phyloP scores from a whole-genome alignment of 257 asterid genomes.

The Catharanthus roseus region DNA sequence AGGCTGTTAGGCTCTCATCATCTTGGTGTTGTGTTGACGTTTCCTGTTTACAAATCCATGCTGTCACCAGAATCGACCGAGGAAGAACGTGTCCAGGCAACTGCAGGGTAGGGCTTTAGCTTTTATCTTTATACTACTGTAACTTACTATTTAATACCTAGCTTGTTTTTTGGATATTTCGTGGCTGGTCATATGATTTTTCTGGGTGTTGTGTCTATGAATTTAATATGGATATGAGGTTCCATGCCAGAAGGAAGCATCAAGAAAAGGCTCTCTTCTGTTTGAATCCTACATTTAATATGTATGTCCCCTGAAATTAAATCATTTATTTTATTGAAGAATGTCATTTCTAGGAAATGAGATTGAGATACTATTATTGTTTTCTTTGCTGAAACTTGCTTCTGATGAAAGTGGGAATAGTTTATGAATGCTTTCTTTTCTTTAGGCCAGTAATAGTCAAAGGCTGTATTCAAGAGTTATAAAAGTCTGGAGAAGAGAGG shows the following conservation, averaged over 20 bases:
- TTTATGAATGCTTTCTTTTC: neutral
- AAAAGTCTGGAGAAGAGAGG: neutral
- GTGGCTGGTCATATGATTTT: neutral
- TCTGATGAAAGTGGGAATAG: neutral
- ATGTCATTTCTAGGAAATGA: neutral
- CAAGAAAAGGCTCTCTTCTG: neutral
- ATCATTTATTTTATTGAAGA: neutral
- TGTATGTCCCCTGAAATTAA: neutral
- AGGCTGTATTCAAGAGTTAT: neutral
- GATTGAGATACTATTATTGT: neutral
- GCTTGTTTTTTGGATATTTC: neutral
- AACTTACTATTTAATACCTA: neutral
- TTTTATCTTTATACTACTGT: neutral
- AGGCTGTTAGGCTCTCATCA: slow-evolving; percentile 68
- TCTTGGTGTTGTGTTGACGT: slow-evolving; percentile 92
- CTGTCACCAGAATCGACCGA: slow-evolving; percentile 62
- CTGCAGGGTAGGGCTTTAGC: slow-evolving; percentile 71
- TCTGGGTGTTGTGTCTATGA: neutral
- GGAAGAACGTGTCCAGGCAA: slow-evolving; percentile 59
- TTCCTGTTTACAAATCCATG: slow-evolving; percentile 73
- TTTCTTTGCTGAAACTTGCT: neutral
- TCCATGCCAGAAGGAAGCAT: neutral
- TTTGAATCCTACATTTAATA: neutral
- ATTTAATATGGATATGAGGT: neutral
- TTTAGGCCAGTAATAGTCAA: neutral